These are phyloP conservation scores for Nemania sp. DNA, from an alignment of 2,329 filamentous ascomycete genomes.

Conservation along the genomic window DNA sequence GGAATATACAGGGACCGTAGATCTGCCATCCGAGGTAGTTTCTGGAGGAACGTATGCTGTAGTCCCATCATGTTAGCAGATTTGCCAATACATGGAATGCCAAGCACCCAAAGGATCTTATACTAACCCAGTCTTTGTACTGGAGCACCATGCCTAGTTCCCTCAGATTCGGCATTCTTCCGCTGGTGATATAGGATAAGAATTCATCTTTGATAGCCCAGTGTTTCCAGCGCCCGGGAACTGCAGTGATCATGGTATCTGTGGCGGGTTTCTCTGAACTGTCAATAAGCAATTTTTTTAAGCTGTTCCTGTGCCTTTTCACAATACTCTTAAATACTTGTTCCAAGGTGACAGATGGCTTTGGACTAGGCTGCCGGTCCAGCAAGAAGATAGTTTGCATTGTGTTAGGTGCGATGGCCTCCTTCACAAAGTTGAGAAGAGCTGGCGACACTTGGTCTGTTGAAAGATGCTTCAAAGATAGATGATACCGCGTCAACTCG, in stretches of 20 bases:
- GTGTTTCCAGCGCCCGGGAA: slow-evolving; percentile 58
- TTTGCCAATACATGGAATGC: not conserved
- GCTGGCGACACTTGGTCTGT: slow-evolving; percentile 72
- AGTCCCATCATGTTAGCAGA: slow-evolving; percentile 10
- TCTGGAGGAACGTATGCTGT: slow-evolving; percentile 77
- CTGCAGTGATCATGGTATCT: slow-evolving; percentile 36
- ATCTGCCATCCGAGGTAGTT: slow-evolving; percentile 70
- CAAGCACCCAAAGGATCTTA: not conserved
- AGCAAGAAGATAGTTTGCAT: slow-evolving; percentile 80
- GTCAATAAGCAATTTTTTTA: slow-evolving; percentile 75
- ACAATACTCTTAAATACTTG: slow-evolving; percentile 72
- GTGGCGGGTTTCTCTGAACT: slow-evolving; percentile 59
- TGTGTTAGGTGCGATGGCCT: slow-evolving; percentile 76
- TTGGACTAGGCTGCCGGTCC: slow-evolving; percentile 57
- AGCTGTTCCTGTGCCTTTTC: slow-evolving; percentile 69
- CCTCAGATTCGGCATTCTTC: slow-evolving; percentile 70
- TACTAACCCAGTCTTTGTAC: slow-evolving; percentile 76
- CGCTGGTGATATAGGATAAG: slow-evolving; percentile 73
- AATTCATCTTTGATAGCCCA: slow-evolving; percentile 75
- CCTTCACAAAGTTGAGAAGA: slow-evolving; percentile 74
- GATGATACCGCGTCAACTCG: slow-evolving; percentile 55
- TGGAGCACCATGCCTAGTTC: slow-evolving; percentile 75
- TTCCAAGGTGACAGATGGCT: slow-evolving; percentile 64
- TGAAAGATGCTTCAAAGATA: slow-evolving; percentile 74
- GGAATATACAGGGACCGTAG: slow-evolving; percentile 73